Percentiles rank a stretch among this genome's conserved stretches.
phyloP scores from a whole-genome alignment of 306 rosid genomes.

The Crataegus laevigata region DNA sequence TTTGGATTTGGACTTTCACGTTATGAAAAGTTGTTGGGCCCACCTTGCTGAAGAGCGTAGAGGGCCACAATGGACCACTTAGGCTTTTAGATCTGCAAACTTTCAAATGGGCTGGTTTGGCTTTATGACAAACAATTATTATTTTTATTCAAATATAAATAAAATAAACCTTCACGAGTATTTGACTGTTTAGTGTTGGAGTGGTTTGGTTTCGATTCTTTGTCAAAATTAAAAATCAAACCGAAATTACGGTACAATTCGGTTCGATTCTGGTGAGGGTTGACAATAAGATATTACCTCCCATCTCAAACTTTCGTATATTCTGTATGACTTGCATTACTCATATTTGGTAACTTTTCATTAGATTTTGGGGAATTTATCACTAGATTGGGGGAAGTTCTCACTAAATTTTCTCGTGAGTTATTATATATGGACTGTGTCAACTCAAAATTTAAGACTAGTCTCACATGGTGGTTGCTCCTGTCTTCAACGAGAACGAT shows the following conservation, averaged over 20 bases:
- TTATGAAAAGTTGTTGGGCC: conserved; percentile 7
- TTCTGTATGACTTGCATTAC: not conserved
- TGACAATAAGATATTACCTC: not conserved
- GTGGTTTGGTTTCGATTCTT: too few relatives aligned
- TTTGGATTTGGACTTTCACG: not conserved
- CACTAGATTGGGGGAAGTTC: not conserved
- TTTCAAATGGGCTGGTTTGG: not conserved
- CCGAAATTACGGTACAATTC: too few relatives aligned
- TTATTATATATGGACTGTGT: not conserved
- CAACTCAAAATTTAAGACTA: not conserved
- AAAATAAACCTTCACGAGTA: not conserved
- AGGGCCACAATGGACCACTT: conserved; percentile 6
- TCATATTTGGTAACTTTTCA: not conserved
- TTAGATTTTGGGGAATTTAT: not conserved
- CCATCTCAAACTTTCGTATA: not conserved
- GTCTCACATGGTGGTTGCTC: too few relatives aligned
- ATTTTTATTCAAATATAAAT: not conserved
- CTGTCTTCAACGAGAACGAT: too few relatives aligned
- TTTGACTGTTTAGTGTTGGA: not conserved
- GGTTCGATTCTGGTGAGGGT: not conserved
- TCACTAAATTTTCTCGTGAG: not conserved
- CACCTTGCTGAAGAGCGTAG: conserved; percentile 1
- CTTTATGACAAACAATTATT: not conserved
- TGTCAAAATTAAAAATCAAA: too few relatives aligned
- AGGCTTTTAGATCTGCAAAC: not conserved